Evolutionary conservation across 768 basidiomycete species (phyloP), one percentile per base, ranked within the genome.

Genomic region (Phaeotremella fagi): DNA sequence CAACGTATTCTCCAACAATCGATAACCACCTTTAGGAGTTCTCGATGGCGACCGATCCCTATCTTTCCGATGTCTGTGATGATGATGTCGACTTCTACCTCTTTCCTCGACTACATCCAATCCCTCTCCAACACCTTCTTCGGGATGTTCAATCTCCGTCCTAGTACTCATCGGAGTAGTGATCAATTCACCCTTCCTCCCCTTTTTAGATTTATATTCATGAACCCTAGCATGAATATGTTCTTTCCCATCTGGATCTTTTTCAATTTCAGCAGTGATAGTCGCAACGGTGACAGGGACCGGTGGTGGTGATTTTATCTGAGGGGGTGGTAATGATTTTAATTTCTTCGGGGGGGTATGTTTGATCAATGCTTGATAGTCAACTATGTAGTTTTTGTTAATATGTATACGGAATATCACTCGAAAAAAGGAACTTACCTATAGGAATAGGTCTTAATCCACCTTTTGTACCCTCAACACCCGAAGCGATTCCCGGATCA

Each of bases 361-460:
- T 44, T 52, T 52, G 2, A 66, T 59, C 24, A 66, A 29, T 4
- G 61, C 58, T 38, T 56, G 41, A 44, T 66, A 63, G 59, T 66
- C 65, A 45, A 66, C 65, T 66, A 38, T 24, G 42, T 31, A 25
- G n/a, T n/a, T n/a, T n/a, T n/a, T n/a, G n/a, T n/a, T n/a, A n/a
- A n/a, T n/a, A n/a, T n/a, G n/a, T n/a, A n/a, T n/a, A n/a, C n/a
- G n/a, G n/a, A n/a, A n/a, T n/a, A n/a, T n/a, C n/a, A n/a, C n/a
- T 26, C 4, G 20, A 9, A 31, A 25, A n/a, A 1, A 16, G 7
- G 4, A 3, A 55, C 62, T 59, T 35, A 67, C 65, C 38, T n/a
- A 59, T 53, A 9, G 65, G 57, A 22, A 67, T 67, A 14, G 65
- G 65, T 28, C 52, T 50, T 1, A 67, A 4, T 4, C 62, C 65